Base-by-base conservation (phyloP, 306 rosid species). In the Hippophae gyantsensis region DNA sequence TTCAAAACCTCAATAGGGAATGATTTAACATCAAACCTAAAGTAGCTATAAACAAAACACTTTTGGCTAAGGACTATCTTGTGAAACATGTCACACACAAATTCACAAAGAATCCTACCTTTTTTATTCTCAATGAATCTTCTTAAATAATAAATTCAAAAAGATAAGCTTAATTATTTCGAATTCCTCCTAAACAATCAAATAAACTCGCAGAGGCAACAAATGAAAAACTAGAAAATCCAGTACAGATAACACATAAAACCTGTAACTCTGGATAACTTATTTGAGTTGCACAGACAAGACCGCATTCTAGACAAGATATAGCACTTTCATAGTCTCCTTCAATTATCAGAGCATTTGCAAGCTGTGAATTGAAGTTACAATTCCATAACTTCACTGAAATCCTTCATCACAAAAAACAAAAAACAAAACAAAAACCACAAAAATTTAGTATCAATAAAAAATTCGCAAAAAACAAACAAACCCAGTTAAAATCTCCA, bases 341-440 rank as follows among this genome's bases (percentile, higher is more conserved):
- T 78, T 90, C 98, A 56, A 83, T 85, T 18, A 79, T 79, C 72
- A 92, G 72, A 66, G 96, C 96, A 78, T 92, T 92, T 6, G 98
- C 96, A 52, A 90, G 93, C 84, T 92, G 98, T 43, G 96, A 82
- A 75, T 85, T 87, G 79, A 92, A 92, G 89, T 92, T 92, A 84
- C 98, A 92, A 42, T 79, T 69, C 98, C 98, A 92, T 60, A 92
- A 68, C 71, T 85, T 87, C 78, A 82, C 87, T 59, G 92, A 71
- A 72, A 81, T 65, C 80, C 96, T 88, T 63, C 77, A 71, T 48
- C 51, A 58, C 26, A 42, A 23, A 0, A 46, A 46, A 53, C 13
- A 61, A 65, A 69, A 48, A 57, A 56, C 63, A 45, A 41, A 54
- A 75, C 67, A 70, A 55, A 52, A 56, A 49, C 48, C 56, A 32